phyloP scores from a whole-genome alignment of 306 rosid genomes.

The Phaseolus lunatus region DNA sequence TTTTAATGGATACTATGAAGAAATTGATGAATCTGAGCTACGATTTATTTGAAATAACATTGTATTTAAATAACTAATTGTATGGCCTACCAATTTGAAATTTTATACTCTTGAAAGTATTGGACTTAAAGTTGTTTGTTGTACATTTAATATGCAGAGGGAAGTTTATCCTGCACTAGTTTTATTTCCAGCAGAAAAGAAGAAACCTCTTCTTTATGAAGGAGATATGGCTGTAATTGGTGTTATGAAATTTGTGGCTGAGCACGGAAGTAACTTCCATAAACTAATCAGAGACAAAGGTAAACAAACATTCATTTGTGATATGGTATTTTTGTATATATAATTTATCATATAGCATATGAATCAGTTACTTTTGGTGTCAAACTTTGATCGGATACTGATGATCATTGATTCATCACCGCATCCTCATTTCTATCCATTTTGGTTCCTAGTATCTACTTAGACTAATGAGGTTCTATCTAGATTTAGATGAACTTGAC shows the following conservation, averaged over 20 bases:
- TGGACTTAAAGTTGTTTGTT: conserved; percentile 39
- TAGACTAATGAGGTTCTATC: neutral
- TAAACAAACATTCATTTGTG: conserved; percentile 46
- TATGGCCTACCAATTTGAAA: conserved; percentile 29
- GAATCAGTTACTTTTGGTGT: neutral
- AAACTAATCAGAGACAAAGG: conserved; percentile 73
- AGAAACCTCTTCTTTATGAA: conserved; percentile 66
- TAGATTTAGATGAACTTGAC: conserved; percentile 21
- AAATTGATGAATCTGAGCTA: conserved; percentile 19
- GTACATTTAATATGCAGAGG: conserved; percentile 64
- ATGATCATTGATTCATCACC: neutral
- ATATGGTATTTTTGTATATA: conserved; percentile 14
- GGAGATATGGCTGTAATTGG: conserved; percentile 80
- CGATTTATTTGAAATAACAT: conserved; percentile 35
- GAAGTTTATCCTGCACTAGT: conserved; percentile 86
- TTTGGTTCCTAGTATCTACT: conserved; percentile 14
- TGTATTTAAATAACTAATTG: conserved; percentile 27
- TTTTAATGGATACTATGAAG: conserved; percentile 15
- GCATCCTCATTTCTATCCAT: conserved; percentile 10
- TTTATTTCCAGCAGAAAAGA: conserved; percentile 84
- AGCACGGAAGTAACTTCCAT: conserved; percentile 70
- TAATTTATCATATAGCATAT: conserved; percentile 25
- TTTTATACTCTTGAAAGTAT: conserved; percentile 33
- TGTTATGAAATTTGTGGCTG: conserved; percentile 74
- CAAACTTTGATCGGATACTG: conserved; percentile 15